Evolutionary conservation across 2,329 filamentous ascomycete species (phyloP), one percentile per base, ranked within the genome.

Genomic region (Fusarium staphyleae): DNA sequence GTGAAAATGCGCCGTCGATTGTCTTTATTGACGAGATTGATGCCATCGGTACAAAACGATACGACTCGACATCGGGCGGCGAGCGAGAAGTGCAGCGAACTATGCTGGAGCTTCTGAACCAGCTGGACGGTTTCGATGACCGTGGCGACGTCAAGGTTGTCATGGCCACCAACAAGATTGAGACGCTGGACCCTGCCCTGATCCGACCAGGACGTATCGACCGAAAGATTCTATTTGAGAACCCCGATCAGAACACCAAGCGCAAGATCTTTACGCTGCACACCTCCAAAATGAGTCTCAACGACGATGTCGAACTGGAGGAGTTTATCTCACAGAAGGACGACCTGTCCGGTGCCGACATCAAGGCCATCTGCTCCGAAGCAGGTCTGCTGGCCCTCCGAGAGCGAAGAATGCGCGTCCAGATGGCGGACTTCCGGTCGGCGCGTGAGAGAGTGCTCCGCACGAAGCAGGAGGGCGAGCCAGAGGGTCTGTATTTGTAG

Each of bases 111-210:
- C 85, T 99, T 48, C 87, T 99, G 34, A 99, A 99, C 77, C 95
- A 99, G 79, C 87, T 99, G 8, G 95, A 99, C 73, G 95, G 95
- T 69, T 99, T 99, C 77, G 95, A 99, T 72, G 96, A 99, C 75
- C 90, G 95, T 56, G 96, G 95, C 66, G 95, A 99, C 72, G 93
- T 99, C 76, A 99, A 99, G 81, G 95, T 99, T 57, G 93, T 99
- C 75, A 98, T 99, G 93, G 96, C 95, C 11, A 99, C 95, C 65
- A 99, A 99, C 87, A 99, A 99, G 85, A 99, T 99, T 66, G 96
- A 99, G 66, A 96, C 91, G 4, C 83, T 99, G 22, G 96, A 99
- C 71, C 95, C 95, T 48, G 95, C 95, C 14, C 82, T 99, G 66
- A 99, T 99, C 71, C 89, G 95, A 65, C 95, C 95, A 36, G 95